Base-by-base conservation (phyloP, 108 stramenopile species). In the Aurantiochytrium sp. region DNA sequence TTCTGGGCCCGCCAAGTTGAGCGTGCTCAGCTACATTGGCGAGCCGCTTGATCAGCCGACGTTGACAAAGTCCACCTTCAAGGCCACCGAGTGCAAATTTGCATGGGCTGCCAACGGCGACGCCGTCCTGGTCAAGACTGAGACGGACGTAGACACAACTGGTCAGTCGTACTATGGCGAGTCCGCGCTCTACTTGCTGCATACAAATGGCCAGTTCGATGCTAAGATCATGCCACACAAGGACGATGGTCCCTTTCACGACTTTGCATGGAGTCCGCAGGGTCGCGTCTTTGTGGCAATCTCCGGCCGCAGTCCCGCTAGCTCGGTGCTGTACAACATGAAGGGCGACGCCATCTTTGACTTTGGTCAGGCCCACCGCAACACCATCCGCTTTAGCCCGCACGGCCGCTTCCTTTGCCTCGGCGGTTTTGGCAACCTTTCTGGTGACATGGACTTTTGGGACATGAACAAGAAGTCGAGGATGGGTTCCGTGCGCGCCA, bases 371-470 rank as follows among this genome's bases (percentile, higher is more conserved):
- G 96, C 96, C 0, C 98, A 98, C 91, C 89, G 97, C 47, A 98
- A 99, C 92, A 96, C 96, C 35, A 93, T 99, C 88, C 89, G 91
- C 83, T 96, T 95, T 92, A 91, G 95, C 76, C 96, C 97, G 4
- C 97, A 98, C 90, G 98, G 98, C 5, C 92, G 98, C 12, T 98
- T 98, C 91, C 64, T 98, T 5, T 92, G 92, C 44, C 89, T 97
- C 35, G 97, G 93, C 21, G 96, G 96, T 25, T 96, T 95, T 89
- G 97, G 96, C 0, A 96, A 96, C 91, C 87, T 96, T 64, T 95
- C 95, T 4, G 97, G 97, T 6, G 93, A 92, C 59, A 92, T 99
- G 97, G 97, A 96, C 51, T 97, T 98, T 91, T 99, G 97, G 97
- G 98, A 99, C 93, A 89, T 95, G 44, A 97, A 97, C 91, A 97